Conservation (phyloP, 108 stramenopile species). For the Mediolabrus comicus region DNA sequence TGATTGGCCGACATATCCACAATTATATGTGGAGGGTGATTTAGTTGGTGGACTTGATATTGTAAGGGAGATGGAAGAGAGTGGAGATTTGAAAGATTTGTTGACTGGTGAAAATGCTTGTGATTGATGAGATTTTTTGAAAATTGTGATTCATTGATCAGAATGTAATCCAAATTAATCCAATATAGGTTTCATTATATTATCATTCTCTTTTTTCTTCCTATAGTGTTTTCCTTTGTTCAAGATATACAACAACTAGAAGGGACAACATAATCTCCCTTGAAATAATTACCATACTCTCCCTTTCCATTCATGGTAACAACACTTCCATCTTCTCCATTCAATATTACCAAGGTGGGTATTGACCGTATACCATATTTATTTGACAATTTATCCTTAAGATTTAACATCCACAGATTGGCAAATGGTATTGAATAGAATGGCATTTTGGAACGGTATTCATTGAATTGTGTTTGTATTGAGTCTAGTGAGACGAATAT, state of each 20-base stretch:
- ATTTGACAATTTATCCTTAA: constrained; percentile 34
- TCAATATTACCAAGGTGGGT: constrained; percentile 75
- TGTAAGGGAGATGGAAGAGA: constrained; percentile 88
- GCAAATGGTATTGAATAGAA: constrained; percentile 85
- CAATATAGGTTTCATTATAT: not conserved
- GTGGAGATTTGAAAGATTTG: constrained; percentile 71
- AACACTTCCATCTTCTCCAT: constrained; percentile 58
- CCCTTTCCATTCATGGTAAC: constrained; percentile 34
- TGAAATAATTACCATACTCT: constrained; percentile 29
- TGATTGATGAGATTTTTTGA: constrained; percentile 7
- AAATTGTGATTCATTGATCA: too few relatives aligned
- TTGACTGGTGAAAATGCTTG: constrained; percentile 45
- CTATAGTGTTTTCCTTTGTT: not conserved
- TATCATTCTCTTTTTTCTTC: not conserved
- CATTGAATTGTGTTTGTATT: constrained; percentile 64
- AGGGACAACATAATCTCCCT: constrained; percentile 23
- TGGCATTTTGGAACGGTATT: constrained; percentile 75
- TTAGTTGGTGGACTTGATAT: constrained; percentile 97
- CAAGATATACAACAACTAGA: not conserved
- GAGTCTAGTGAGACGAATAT: constrained; percentile 87
- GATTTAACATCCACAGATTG: constrained; percentile 34
- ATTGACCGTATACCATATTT: constrained; percentile 62
- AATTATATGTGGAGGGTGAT: constrained; percentile 95
- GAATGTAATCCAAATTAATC: too few relatives aligned
- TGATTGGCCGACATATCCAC: constrained; percentile 98